Conservation (phyloP, 2,329 filamentous ascomycete species). For the Purpureocillium lavendulum region DNA sequence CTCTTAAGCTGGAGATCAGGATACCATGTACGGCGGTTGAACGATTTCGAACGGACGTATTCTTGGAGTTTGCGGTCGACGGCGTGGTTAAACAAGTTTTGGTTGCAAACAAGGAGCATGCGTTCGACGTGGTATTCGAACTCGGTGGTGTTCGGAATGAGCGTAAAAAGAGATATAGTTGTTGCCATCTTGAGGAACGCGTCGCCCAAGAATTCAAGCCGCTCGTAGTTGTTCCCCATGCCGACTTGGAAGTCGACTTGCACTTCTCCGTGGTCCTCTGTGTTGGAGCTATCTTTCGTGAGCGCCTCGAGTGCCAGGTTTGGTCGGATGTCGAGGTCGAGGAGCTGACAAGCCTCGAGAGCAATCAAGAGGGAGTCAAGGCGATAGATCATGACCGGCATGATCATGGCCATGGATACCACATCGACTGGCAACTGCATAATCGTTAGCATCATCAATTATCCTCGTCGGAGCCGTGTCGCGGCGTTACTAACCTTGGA, state of each 20-base stretch:
- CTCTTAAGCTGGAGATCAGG: conserved; percentile 66
- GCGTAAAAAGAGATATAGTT: conserved; percentile 75
- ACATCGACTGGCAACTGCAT: conserved; percentile 56
- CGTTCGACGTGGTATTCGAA: conserved; percentile 83
- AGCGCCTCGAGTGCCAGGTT: conserved; percentile 76
- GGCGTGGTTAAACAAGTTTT: conserved; percentile 76
- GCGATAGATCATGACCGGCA: conserved; percentile 79
- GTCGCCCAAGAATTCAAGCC: conserved; percentile 88
- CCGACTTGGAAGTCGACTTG: conserved; percentile 69
- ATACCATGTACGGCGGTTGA: conserved; percentile 83
- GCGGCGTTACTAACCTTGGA: conserved; percentile 58
- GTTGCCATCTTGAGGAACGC: conserved; percentile 94
- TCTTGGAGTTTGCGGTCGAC: conserved; percentile 56
- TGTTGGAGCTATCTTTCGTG: conserved; percentile 87
- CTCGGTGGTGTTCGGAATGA: conserved; percentile 70
- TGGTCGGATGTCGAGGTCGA: conserved; percentile 58
- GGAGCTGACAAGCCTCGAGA: conserved; percentile 59
- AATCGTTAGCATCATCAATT: conserved; percentile 10
- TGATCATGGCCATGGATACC: conserved; percentile 64
- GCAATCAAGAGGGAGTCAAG: conserved; percentile 76
- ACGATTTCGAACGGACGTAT: conserved; percentile 75
- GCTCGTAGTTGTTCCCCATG: conserved; percentile 93
- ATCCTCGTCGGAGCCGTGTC: no score
- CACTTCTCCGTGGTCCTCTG: conserved; percentile 59
- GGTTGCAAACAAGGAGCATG: conserved; percentile 87